Base-by-base conservation (phyloP, 371 early-diverging fungal species). In the Mortierella sp. region DNA sequence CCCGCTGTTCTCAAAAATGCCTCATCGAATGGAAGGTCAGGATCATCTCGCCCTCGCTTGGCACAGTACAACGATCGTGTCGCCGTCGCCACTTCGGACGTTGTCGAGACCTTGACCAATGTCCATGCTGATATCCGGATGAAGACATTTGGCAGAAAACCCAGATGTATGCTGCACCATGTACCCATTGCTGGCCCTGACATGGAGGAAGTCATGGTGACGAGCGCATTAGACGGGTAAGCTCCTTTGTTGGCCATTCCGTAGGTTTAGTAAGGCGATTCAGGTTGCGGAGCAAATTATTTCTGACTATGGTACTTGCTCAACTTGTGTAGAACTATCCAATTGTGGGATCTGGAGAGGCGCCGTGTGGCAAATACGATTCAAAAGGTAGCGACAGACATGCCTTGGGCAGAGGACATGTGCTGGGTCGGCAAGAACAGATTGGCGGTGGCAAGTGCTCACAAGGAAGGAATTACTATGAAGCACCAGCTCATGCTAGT, bases 361-460 rank as follows among this genome's bases (percentile, higher is more conserved):
- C 72, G 74, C 11, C 64, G 73, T 14, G 69, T 79, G 28, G 44
- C 76, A 28, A 70, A 74, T 6, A 70, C 78, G n/a, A 76, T 85
- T 51, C 77, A 76, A 5, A 75, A 79, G 40, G 70, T 44, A 16
- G 57, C 71, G 2, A 37, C 81, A 51, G 55, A 77, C 31, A 76
- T 78, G 31, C 86, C 86, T 5, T 85, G 86, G 86, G 76, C 82
- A 8, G 86, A 85, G 53, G 86, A 81, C 34, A 74, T 85, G 64
- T 85, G 86, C 69, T 85, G 86, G 86, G 86, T 81, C 53, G 81
- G 82, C 5, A 51, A 73, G 44, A 79, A 81, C 69, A 73, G 70
- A 19, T 51, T 85, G 51, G 86, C 86, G 10, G 74, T 81, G 21
- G 82, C 86, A 4, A 74, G 79, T 43, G 81, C 81, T 10, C 57